These are phyloP conservation scores for Scutellaria baicalensis DNA, from an alignment of 257 asterid species.

Conservation along the genomic window DNA sequence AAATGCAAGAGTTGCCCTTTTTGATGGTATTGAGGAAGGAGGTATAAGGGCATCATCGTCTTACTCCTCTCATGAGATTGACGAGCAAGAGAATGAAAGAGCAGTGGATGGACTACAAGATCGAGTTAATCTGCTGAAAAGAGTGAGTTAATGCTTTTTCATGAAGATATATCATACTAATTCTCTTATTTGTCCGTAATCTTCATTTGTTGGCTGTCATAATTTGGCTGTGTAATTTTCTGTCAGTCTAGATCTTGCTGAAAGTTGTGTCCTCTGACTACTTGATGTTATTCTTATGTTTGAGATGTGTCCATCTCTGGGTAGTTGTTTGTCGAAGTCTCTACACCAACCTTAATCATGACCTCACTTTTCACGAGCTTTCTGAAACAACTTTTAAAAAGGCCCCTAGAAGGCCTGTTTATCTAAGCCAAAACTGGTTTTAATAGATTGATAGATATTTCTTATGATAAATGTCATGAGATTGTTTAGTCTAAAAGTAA, in stretches of 20 bases:
- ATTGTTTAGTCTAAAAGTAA: neutral
- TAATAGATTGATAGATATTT: neutral
- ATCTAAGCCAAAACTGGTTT: neutral
- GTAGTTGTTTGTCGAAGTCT: neutral
- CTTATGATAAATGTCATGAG: neutral
- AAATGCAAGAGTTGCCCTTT: slow-evolving; percentile 66
- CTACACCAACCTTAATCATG: neutral
- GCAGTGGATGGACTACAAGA: slow-evolving; percentile 81
- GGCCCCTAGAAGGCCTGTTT: neutral
- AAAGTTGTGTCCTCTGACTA: neutral
- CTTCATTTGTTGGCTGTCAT: neutral
- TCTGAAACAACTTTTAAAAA: neutral
- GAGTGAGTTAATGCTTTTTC: slow-evolving; percentile 40
- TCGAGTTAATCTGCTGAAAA: slow-evolving; percentile 73
- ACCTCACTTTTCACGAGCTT: neutral
- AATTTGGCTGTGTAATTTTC: neutral
- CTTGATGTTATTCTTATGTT: neutral
- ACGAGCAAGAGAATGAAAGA: slow-evolving; percentile 83
- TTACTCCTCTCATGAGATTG: slow-evolving; percentile 80
- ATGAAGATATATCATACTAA: neutral
- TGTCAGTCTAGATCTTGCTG: neutral
- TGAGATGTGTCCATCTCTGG: neutral
- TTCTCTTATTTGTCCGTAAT: neutral
- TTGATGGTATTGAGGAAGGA: slow-evolving; percentile 98
- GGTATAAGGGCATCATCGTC: slow-evolving; percentile 82